Evolutionary conservation across 2,329 filamentous ascomycete species (phyloP).

Genomic region (Raffaelea deltoideospora): DNA sequence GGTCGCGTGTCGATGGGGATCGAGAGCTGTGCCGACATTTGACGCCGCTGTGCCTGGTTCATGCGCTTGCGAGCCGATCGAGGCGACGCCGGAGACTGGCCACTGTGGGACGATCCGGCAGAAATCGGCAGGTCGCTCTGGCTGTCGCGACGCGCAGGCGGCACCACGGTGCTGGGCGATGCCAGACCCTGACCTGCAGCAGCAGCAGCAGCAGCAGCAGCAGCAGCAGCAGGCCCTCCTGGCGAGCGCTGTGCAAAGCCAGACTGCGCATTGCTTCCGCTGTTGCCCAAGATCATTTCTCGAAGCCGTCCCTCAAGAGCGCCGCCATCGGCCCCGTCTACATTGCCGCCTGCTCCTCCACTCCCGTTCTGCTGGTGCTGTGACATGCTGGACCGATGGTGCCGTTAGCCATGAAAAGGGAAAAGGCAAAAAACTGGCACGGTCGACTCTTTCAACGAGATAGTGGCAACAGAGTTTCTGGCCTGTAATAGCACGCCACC

Average conservation of each 20-base stretch:
- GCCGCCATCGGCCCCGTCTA: no score
- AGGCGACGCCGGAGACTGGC: constrained; percentile 4
- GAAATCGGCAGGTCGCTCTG: no score
- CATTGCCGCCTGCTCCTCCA: background rate
- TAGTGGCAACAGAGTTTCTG: no score
- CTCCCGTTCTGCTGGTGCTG: constrained; percentile 3
- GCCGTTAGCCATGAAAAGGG: constrained; percentile 6
- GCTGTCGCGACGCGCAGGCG: no score
- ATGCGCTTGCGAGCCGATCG: constrained; percentile 27
- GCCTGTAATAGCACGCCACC: no score
- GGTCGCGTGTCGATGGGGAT: constrained; percentile 36
- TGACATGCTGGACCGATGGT: constrained; percentile 3
- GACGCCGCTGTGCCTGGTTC: constrained; percentile 48
- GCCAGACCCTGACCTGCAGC: background rate
- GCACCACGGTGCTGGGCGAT: background rate
- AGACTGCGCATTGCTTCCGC: background rate
- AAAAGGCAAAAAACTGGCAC: background rate
- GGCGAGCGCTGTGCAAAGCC: background rate
- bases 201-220: background rate
- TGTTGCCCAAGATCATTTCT: constrained; percentile 11
- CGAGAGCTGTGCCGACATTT: constrained; percentile 44
- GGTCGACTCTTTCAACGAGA: no score
- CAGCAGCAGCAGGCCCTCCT: background rate
- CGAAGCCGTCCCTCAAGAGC: constrained; percentile 12
- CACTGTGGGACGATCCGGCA: no score